Base-by-base conservation (phyloP, 495 filamentous ascomycete species). In the Cenococcum geophilum region DNA sequence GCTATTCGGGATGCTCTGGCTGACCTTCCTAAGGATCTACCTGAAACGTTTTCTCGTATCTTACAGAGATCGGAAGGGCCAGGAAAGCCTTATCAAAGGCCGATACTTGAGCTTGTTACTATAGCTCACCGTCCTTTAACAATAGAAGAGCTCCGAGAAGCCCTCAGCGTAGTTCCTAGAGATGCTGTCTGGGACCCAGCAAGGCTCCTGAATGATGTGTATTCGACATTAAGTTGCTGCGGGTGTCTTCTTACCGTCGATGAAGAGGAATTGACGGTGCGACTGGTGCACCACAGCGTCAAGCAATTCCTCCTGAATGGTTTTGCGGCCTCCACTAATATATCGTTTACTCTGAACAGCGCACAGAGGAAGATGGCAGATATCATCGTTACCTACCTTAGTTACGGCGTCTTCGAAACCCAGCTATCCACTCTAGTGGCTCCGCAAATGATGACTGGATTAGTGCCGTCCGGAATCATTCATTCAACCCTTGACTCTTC, bases 211-310 rank as follows among this genome's bases (percentile, higher is more conserved):
- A 77, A 75, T 61, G 66, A 77, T 50, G 62, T 77, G 53, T 66
- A 70, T 59, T 67, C 65, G 34, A 63, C 62, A 60, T 62, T 78
- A 40, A 53, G 62, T 37, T 73, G 69, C 58, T 79, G 76, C 60
- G 76, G 75, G 58, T 70, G 76, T 55, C 74, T 79, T 9, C 35
- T 79, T 35, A 70, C 58, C n/a, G 64, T 79, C 32, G 76, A 80
- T 49, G 77, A 80, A 69, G 76, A 80, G 57, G 69, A 74, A 11
- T 49, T 64, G 4, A 75, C 76, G 1, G 67, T 76, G 22, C 65
- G 72, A 54, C 60, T 78, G 20, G 66, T 77, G 32, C 76, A 80
- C 60, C 72, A 74, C 48, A 79, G 75, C 61, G 68, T 80, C 47
- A 72, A 68, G 57, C 72, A 79, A 59, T 78, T 75, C 59, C 63